Evolutionary conservation across 345 rosid genomes (phyloP).

Genomic region (Eucalyptus polybractea): DNA sequence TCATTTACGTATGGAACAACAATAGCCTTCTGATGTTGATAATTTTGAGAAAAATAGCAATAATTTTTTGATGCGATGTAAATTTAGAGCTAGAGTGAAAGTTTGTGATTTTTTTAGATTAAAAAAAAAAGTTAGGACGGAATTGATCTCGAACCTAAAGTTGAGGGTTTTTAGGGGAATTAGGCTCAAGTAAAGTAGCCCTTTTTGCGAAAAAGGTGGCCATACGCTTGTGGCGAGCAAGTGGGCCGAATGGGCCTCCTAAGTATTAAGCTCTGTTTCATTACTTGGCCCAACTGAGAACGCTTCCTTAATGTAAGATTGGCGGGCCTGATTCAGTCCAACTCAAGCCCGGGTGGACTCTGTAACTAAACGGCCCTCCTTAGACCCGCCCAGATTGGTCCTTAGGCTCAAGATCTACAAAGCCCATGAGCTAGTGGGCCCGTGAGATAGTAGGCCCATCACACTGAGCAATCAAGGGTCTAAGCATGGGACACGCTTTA

Average conservation of each 20-base stretch:
- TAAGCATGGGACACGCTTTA: background rate
- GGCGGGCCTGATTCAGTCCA: background rate
- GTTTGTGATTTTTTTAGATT: background rate
- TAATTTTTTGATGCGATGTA: fast-evolving
- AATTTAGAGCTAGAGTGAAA: background rate
- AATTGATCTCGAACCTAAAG: background rate
- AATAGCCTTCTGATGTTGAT: fast-evolving
- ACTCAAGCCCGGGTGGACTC: background rate
- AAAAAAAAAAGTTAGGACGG: fast-evolving
- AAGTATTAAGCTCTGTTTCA: background rate
- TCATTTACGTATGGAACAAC: background rate
- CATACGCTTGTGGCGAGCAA: background rate
- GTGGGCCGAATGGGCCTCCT: background rate
- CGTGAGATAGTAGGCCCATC: no score
- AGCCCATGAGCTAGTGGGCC: background rate
- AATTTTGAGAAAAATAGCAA: background rate
- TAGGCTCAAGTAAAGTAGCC: background rate
- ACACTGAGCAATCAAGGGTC: background rate
- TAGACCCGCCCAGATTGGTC: background rate
- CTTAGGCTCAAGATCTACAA: background rate
- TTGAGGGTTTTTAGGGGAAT: background rate
- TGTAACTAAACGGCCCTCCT: background rate
- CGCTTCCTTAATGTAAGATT: background rate
- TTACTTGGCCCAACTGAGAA: background rate
- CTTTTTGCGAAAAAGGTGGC: background rate